Evolutionary conservation across 1,284 basidiomycete species (phyloP).

Genomic region (Papiliotrema fonsecae): DNA sequence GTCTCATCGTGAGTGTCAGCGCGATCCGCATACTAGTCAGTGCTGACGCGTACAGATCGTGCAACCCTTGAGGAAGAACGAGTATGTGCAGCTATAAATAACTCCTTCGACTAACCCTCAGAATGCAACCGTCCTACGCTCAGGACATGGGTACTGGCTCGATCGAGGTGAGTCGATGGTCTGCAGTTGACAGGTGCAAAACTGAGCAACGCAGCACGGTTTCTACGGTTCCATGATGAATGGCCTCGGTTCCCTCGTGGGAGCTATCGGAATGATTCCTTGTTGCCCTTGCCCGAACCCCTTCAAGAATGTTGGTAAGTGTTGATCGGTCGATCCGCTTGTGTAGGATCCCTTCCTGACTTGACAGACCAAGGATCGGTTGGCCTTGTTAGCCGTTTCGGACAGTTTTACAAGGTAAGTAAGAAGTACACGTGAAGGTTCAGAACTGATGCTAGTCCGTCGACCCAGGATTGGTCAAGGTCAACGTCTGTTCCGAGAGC

Average conservation of each 20-base stretch:
- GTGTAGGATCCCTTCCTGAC: not conserved
- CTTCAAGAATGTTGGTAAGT: slow-evolving; percentile 43
- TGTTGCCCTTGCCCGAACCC: slow-evolving; percentile 68
- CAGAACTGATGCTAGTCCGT: slow-evolving; percentile 58
- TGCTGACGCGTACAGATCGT: slow-evolving; percentile 33
- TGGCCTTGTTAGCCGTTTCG: slow-evolving; percentile 80
- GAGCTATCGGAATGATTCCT: slow-evolving; percentile 69
- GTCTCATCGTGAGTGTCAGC: slow-evolving; percentile 2
- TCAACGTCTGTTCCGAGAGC: slow-evolving; percentile 88
- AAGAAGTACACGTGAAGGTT: not conserved
- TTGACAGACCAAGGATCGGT: slow-evolving; percentile 17
- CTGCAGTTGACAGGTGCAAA: too few relatives aligned
- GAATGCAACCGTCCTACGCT: slow-evolving; percentile 67
- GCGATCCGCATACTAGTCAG: not conserved
- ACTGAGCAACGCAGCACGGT: slow-evolving; percentile 72
- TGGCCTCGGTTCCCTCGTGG: slow-evolving; percentile 46
- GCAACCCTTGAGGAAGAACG: slow-evolving; percentile 44
- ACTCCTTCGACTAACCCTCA: slow-evolving; percentile 7
- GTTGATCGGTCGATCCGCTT: not conserved
- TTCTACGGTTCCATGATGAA: slow-evolving; percentile 79
- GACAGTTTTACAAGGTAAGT: slow-evolving; percentile 75
- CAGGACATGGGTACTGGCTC: slow-evolving; percentile 69
- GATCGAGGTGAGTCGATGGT: slow-evolving; percentile 50
- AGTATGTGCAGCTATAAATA: slow-evolving; percentile 20
- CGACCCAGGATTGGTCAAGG: slow-evolving; percentile 83